Base-by-base conservation (phyloP, 495 filamentous ascomycete genomes). In the Pseudevernia furfuracea region DNA sequence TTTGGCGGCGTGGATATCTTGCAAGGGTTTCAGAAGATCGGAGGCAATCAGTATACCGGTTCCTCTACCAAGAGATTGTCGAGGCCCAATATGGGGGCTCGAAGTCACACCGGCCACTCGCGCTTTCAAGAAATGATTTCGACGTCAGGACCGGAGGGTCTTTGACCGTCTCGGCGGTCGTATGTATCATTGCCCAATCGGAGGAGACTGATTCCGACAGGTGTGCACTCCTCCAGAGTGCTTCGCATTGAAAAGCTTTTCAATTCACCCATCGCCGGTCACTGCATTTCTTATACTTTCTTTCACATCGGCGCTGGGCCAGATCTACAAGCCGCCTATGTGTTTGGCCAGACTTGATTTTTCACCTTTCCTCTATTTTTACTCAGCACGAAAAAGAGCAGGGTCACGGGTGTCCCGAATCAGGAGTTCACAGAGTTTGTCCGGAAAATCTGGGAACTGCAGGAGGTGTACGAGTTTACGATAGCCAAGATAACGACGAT, bases 1-100 rank as follows among this genome's bases (percentile, higher is more conserved):
- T 81, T 85, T 28, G 79, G 84, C 39, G 89, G 87, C 2, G 80
- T 95, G 55, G 92, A 96, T 74, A 86, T 97, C 62, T 80, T 92
- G 60, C 88, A 91, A 72, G 91, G 91, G 10, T 96, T 96, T 70
- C 87, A 91, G 73, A 91, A 90, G 74, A 96, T 96, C 74, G 91
- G 91, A 62, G 85, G 79, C 6, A 62, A 73, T 55, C 72, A 64
- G 55, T 77, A 76, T 59, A 72, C 78, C 9, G 72, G 74, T 32
- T 43, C 71, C 21, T 72, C 73, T 32, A 65, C 70, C 1, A 75
- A 74, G 52, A 57, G 72, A n/a, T 61, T 73, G 23, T 49, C 76
- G 15, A 74, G 79, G 61, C 76, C 80, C n/a, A 72, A 73, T 12
- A 52, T 80, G 30, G 75, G 74, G 64, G 67, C 67, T 55, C 74